Percentiles rank a stretch among this genome's conserved stretches.
Evolutionary conservation across 305 asterid genomes (phyloP).

Genomic region (Solanum hybrid): DNA sequence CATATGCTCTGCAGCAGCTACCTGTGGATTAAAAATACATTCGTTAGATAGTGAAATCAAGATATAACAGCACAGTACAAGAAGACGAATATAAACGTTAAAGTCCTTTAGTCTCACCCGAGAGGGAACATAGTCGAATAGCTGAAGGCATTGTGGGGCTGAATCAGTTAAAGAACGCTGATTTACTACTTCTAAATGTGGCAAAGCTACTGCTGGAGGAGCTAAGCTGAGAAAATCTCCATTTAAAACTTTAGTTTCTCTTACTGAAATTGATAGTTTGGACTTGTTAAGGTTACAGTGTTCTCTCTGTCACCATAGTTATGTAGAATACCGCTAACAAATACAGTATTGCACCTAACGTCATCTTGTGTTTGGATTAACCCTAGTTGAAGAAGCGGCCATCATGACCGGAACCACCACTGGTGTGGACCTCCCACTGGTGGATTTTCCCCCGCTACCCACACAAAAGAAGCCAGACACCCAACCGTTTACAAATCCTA

Average conservation of each 20-base stretch:
- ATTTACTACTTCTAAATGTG: constrained; percentile 10
- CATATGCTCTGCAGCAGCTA: constrained; percentile 12
- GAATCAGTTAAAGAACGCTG: neutral
- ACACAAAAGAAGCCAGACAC: too few species aligned
- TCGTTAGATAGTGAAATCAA: neutral
- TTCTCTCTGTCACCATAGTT: too few species aligned
- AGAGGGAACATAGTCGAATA: constrained; percentile 9
- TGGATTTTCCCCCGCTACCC: too few species aligned
- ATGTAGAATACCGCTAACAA: too few species aligned
- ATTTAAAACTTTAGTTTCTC: constrained; percentile 26
- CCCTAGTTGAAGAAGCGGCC: too few species aligned
- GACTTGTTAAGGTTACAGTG: neutral
- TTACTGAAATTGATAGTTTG: constrained; percentile 3
- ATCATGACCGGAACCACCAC: too few species aligned
- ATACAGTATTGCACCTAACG: too few species aligned
- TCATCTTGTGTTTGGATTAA: too few species aligned
- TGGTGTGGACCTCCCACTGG: too few species aligned
- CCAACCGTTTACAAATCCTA: too few species aligned
- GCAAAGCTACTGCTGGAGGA: constrained; percentile 40
- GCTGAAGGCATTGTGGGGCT: constrained; percentile 9
- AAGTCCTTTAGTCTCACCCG: neutral
- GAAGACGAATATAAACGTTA: neutral
- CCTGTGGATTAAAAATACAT: constrained; percentile 16
- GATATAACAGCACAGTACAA: neutral
- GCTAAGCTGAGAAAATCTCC: constrained; percentile 63